These are phyloP conservation scores for Ormosia semicastrata DNA, from an alignment of 306 rosid species.

Conservation along the genomic window DNA sequence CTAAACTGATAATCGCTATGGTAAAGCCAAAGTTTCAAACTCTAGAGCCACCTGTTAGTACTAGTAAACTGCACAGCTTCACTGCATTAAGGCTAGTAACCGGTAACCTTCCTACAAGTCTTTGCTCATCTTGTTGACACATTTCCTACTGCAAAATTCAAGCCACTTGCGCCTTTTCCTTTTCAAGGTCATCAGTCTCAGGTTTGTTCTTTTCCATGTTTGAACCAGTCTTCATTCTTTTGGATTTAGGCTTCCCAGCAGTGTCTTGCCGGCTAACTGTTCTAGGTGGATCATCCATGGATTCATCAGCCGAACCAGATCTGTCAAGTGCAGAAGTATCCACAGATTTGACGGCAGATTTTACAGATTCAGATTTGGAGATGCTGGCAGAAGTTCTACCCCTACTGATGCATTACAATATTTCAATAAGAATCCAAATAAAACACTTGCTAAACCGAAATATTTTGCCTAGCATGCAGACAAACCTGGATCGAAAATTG, in stretches of 20 bases:
- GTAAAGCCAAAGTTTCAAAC: conserved; percentile 26
- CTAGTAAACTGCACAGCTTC: conserved; percentile 17
- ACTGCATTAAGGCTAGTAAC: conserved; percentile 18
- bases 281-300: conserved; percentile 11
- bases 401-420: conserved; percentile 26
- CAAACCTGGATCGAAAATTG: conserved; percentile 34
- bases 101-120: neutral
- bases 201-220: neutral
- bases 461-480: neutral
- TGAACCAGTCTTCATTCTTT: conserved; percentile 17
- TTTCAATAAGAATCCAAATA: conserved; percentile 5
- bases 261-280: conserved; percentile 3
- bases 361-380: conserved; percentile 5
- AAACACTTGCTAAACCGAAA: neutral
- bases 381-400: conserved; percentile 20
- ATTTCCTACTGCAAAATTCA: conserved; percentile 2
- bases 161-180: neutral
- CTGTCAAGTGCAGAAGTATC: neutral
- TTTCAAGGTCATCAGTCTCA: neutral
- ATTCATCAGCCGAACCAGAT: conserved; percentile 14
- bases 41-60: conserved; percentile 19
- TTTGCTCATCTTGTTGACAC: neutral
- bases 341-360: conserved; percentile 21
- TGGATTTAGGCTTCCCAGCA: conserved; percentile 22
- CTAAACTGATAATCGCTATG: conserved; percentile 10